Base-by-base conservation (phyloP, 192 early-diverging fungal species). In the Podila verticillata region DNA sequence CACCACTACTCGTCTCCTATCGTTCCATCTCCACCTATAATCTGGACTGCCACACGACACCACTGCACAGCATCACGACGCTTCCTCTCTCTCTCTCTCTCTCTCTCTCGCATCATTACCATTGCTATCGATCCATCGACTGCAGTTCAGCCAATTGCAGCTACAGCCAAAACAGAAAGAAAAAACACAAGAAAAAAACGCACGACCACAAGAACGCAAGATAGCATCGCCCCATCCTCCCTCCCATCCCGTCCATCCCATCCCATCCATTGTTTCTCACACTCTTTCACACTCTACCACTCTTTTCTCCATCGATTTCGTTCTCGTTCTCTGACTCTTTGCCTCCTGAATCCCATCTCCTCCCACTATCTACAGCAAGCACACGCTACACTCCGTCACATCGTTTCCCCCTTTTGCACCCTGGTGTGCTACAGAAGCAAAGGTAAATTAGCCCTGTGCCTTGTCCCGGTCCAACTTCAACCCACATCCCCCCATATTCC, bases 331-430 rank as follows among this genome's bases (percentile, higher is more conserved):
- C 32, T 49, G 32, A 28, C 36, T 24, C 47, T 59, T 54, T 58
- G 51, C 22, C 51, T 54, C 51, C 51, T 54, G 51, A 54, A 54
- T 54, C 20, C 51, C 51, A 54, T 54, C 51, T 54, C 24, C n/a
- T 26, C 51, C 51, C 24, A 44, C 24, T 4, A 9, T 47, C 44
- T 47, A 24, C 24, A 24, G 20, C 12, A 19, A 10, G 24, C 51
- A 22, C 22, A 19, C 49, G 20, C 49, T 24, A 51, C 49, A 51
- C 49, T 22, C 19, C 7, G 20, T 54, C n/a, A 17, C 51, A 54
- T 54, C 24, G 20, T n/a, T 22, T 26, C 20, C 51, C 51, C 51
- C 51, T 54, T 54, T 54, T 26, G 51, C 51, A 10, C 4, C 51
- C n/a, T 24, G 6, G 0, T 54, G 20, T 54, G 20, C 51, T 54